Percentiles rank a stretch among this genome's conserved stretches.
Evolutionary conservation across 257 asterid genomes (phyloP).

Genomic region (Primulina huaijiensis): DNA sequence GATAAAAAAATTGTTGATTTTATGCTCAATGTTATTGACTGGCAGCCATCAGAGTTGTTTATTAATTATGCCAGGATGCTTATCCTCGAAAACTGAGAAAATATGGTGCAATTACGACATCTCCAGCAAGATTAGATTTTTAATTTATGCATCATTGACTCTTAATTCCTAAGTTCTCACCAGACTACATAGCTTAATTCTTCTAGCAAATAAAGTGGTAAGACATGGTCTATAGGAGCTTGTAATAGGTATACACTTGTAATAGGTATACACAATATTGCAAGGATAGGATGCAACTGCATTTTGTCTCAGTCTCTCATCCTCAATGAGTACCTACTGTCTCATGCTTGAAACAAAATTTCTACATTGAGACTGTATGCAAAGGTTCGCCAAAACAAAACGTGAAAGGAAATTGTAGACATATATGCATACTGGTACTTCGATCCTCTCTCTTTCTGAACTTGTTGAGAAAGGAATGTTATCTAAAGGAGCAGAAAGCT

Average conservation of each 20-base stretch:
- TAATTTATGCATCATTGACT: not conserved
- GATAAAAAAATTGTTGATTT: conserved; percentile 23
- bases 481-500: conserved; percentile 83
- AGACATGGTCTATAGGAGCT: not conserved
- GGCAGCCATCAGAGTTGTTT: conserved; percentile 11
- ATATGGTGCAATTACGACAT: conserved; percentile 11
- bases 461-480: conserved; percentile 77
- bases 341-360: not conserved
- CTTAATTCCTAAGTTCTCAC: conserved; percentile 10
- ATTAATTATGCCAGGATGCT: not conserved
- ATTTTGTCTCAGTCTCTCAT: conserved; percentile 7
- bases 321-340: too few species aligned
- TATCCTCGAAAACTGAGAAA: not conserved
- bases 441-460: conserved; percentile 83
- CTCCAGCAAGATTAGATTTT: not conserved
- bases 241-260: conserved; percentile 9
- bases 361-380: not conserved
- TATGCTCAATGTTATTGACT: conserved; percentile 15
- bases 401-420: not conserved
- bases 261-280: conserved; percentile 11
- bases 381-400: not conserved
- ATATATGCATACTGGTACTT: conserved; percentile 68
- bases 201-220: not conserved
- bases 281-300: conserved; percentile 11
- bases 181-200: not conserved